A percentile compares a stretch with the other conserved stretches of the same genome.
Conservation (phyloP, 495 filamentous ascomycete genomes). For the Penicillium manginii region DNA sequence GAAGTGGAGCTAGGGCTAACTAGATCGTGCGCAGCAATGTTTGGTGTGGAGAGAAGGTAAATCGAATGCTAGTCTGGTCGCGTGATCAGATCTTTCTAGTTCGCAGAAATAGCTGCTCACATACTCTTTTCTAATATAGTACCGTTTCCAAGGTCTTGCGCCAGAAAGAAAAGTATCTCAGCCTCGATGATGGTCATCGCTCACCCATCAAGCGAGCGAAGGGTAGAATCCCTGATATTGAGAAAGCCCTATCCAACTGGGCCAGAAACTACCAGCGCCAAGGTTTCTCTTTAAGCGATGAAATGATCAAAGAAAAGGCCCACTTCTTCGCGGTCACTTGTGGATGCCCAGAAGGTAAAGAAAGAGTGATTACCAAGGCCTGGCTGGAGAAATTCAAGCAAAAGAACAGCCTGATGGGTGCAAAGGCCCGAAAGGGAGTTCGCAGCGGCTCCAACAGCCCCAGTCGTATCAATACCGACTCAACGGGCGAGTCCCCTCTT, state of each 20-base stretch:
- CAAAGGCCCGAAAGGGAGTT: constrained; percentile 72
- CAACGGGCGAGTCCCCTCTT: constrained; percentile 56
- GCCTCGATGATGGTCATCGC: constrained; percentile 80
- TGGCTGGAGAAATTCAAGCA: constrained; percentile 98
- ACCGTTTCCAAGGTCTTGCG: constrained; percentile 98
- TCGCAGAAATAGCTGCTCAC: constrained; percentile 1
- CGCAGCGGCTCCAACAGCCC: constrained; percentile 57
- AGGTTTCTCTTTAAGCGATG: constrained; percentile 77
- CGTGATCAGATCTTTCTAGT: not conserved
- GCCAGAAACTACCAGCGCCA: constrained; percentile 77
- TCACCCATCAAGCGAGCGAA: constrained; percentile 90
- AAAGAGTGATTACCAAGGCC: constrained; percentile 71
- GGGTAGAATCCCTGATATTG: constrained; percentile 92
- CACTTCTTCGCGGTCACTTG: constrained; percentile 80
- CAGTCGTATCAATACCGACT: constrained; percentile 49
- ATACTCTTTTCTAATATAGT: constrained; percentile 54
- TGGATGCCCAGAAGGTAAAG: constrained; percentile 73
- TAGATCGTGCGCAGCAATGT: constrained; percentile 62
- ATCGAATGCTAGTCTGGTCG: not conserved
- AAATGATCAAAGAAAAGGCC: constrained; percentile 85
- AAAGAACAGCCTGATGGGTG: constrained; percentile 77
- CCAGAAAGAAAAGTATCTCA: constrained; percentile 96
- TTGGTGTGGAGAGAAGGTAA: constrained; percentile 98
- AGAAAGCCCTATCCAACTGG: constrained; percentile 92
- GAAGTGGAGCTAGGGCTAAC: constrained; percentile 28